Base-by-base conservation (phyloP, 192 early-diverging fungal genomes). In the Thoreauomyces humboldtii region DNA sequence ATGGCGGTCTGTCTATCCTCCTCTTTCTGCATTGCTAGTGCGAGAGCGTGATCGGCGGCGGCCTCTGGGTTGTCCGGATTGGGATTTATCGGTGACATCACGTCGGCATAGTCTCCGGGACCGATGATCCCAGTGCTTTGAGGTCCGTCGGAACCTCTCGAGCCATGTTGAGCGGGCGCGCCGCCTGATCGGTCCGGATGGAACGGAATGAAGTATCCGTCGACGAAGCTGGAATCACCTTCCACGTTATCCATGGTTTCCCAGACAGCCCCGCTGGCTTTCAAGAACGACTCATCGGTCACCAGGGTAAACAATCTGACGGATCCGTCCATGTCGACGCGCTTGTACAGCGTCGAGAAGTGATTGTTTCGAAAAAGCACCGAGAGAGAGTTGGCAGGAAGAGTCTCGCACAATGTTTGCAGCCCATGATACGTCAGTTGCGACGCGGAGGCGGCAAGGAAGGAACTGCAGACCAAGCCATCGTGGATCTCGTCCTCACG, bases 341-440 rank as follows among this genome's bases (percentile, higher is more conserved):
- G 68, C 50, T 73, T 64, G 45, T 43, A 60, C n/a, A 81, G 22
- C 3, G 70, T 72, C 3, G 36, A 47, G 38, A 81, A 81, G 56
- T 97, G 94, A 71, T 98, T 98, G 74, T 96, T 96, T 55, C 94
- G 81, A 78, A 98, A 98, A 35, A 98, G 72, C 38, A 94, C 92
- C 44, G 80, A 79, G 12, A 94, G 69, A 2, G 75, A 63, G 17
- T 76, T 63, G 1, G 74, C 73, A 5, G 83, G 84, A 25, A 94
- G 70, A 45, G 74, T 69, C 14, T 83, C 85, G 12, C 44, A 46
- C 29, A 95, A 79, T n/a, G 76, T 55, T 28, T 74, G 73, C 44
- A 95, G 77, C 2, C 95, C 94, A 58, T 84, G 80, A 11, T 85
- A 86, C 0, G 94, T 96, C 41, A 98, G 72, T 69, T 98, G 95